Percentiles rank a stretch among this genome's conserved stretches.
Evolutionary conservation across 331 rosid genomes (phyloP).

Genomic region (Malus hybrid): DNA sequence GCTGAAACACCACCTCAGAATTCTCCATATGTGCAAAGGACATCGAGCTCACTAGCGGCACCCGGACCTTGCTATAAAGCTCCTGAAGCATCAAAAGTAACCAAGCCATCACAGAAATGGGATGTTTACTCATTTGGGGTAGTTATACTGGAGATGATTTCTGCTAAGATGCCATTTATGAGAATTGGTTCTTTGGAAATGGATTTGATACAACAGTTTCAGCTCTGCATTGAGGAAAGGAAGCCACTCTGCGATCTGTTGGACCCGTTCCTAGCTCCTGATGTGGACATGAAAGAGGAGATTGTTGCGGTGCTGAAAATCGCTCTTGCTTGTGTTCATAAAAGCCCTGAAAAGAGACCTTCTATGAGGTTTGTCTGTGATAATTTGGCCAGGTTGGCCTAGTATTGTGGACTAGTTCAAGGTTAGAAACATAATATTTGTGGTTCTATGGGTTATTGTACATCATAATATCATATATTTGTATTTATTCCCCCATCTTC

Average conservation of each 20-base stretch:
- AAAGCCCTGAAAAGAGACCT: slow-evolving; percentile 75
- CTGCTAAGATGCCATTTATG: slow-evolving; percentile 58
- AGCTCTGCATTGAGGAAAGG: slow-evolving; percentile 78
- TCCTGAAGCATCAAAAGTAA: slow-evolving; percentile 65
- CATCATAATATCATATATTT: too few relatives aligned
- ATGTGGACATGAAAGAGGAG: slow-evolving; percentile 66
- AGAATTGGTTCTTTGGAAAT: slow-evolving; percentile 61
- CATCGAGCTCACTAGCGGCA: slow-evolving; percentile 30
- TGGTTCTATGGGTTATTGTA: too few relatives aligned
- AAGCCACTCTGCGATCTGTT: slow-evolving; percentile 67
- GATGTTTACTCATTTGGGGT: slow-evolving; percentile 85
- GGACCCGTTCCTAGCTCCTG: slow-evolving; percentile 60
- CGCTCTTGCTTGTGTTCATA: slow-evolving; percentile 73
- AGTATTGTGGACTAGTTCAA: not conserved
- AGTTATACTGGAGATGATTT: slow-evolving; percentile 73
- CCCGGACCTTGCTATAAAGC: slow-evolving; percentile 59
- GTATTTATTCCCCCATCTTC: not conserved
- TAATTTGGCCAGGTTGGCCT: slow-evolving; percentile 55
- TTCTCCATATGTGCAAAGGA: not conserved
- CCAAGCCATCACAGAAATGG: slow-evolving; percentile 96
- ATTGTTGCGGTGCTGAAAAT: slow-evolving; percentile 74
- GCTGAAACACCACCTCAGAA: slow-evolving; percentile 36
- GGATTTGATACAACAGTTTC: slow-evolving; percentile 88
- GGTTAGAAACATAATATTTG: not conserved
- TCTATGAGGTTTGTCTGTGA: slow-evolving; percentile 74